A percentile compares a stretch with the other conserved stretches of the same genome.
These are phyloP conservation scores for Kalmanozyma brasiliensis DNA, from an alignment of 1,284 basidiomycete species.

Conservation along the genomic window DNA sequence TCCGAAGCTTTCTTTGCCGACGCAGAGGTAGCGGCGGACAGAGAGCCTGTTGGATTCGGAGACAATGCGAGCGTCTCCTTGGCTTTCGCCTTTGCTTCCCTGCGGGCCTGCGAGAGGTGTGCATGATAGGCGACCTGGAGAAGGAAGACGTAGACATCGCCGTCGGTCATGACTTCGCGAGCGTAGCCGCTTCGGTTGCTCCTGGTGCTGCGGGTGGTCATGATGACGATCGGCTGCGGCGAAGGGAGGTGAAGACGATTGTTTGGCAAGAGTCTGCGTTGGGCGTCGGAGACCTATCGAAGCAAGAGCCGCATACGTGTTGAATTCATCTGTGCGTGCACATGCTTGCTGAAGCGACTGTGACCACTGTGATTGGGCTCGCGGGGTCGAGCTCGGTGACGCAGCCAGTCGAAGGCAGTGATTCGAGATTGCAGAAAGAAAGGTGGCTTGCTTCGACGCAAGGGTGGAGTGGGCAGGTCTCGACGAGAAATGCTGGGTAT, in stretches of 20 bases:
- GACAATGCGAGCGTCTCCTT: conserved; percentile 18
- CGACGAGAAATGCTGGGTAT: too few relatives aligned
- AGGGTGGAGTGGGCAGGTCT: too few relatives aligned
- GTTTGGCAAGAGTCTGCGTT: not conserved
- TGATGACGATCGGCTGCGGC: conserved; percentile 5
- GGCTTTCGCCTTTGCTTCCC: conserved; percentile 39
- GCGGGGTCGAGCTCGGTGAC: too few relatives aligned
- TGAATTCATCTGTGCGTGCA: too few relatives aligned
- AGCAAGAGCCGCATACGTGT: too few relatives aligned
- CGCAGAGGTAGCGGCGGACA: conserved; percentile 10
- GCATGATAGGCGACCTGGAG: conserved; percentile 61
- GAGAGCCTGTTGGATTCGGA: conserved; percentile 2
- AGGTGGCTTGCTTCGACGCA: too few relatives aligned
- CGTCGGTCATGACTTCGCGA: conserved; percentile 56
- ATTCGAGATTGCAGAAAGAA: too few relatives aligned
- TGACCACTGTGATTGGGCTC: too few relatives aligned
- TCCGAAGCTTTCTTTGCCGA: conserved; percentile 32
- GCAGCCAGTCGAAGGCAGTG: too few relatives aligned
- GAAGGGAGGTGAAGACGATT: not conserved
- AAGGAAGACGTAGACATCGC: conserved; percentile 65
- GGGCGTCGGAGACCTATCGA: not conserved
- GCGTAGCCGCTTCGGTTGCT: conserved; percentile 43
- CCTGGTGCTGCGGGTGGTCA: conserved; percentile 56
- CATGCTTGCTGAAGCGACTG: too few relatives aligned
- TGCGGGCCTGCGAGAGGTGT: conserved; percentile 27